Percentiles rank a stretch among this genome's conserved stretches.
Conservation (phyloP, 768 basidiomycete species). For the Tulasnella sp. region DNA sequence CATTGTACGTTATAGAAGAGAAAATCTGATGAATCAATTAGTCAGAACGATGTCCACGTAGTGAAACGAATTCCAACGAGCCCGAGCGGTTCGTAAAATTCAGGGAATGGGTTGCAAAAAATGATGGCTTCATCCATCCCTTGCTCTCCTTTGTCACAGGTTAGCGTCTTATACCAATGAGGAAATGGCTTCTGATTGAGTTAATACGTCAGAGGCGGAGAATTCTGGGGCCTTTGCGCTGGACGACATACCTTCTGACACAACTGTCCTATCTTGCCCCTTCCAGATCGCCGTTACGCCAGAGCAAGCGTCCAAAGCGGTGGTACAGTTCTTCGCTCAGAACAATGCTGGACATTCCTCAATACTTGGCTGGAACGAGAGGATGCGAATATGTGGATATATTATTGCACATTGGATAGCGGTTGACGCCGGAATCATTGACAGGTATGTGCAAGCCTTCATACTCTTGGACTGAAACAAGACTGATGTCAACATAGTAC, state of each 20-base stretch:
- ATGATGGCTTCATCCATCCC: conserved; percentile 42
- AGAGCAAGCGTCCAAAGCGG: conserved; percentile 32
- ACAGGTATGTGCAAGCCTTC: not conserved
- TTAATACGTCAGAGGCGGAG: conserved; percentile 30
- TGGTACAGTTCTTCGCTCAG: conserved; percentile 31
- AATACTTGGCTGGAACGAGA: conserved; percentile 25
- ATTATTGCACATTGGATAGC: conserved; percentile 48
- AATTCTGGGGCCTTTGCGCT: conserved; percentile 27
- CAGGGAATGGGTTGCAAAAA: conserved; percentile 36
- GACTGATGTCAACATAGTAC: not conserved
- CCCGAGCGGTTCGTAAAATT: conserved; percentile 25
- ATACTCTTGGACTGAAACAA: not conserved
- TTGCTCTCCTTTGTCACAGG: conserved; percentile 36
- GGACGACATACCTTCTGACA: conserved; percentile 36
- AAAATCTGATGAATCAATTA: too few relatives aligned
- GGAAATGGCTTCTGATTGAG: not conserved
- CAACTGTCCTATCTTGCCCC: conserved; percentile 52
- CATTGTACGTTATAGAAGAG: too few relatives aligned
- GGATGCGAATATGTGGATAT: conserved; percentile 58
- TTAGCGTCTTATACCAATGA: conserved; percentile 18
- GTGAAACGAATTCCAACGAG: conserved; percentile 15
- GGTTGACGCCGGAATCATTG: conserved; percentile 18
- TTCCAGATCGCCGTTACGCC: conserved; percentile 51
- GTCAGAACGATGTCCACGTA: too few relatives aligned
- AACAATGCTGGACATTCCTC: not conserved